These are phyloP conservation scores for Cenococcum geophilum DNA, from an alignment of 495 filamentous ascomycete species.

Conservation along the genomic window DNA sequence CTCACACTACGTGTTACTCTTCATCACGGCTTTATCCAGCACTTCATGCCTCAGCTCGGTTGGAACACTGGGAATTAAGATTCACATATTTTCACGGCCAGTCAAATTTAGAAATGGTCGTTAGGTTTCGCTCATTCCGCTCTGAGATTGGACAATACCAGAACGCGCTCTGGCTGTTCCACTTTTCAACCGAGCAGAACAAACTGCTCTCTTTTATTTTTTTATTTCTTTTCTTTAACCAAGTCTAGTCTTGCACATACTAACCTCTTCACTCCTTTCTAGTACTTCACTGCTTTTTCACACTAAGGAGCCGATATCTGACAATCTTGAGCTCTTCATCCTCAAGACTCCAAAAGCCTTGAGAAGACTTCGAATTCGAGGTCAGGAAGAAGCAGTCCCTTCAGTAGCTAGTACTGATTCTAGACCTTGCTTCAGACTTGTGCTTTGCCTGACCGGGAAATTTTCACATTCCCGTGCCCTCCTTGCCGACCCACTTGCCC, in stretches of 20 bases:
- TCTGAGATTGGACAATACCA: not conserved
- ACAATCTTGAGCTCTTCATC: not conserved
- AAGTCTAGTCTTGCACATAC: not conserved
- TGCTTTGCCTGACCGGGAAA: conserved; percentile 26
- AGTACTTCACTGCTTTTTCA: not conserved
- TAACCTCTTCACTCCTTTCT: not conserved
- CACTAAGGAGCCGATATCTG: not conserved
- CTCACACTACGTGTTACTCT: not conserved
- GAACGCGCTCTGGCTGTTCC: not conserved
- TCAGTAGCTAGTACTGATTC: not conserved
- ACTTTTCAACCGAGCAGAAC: not conserved
- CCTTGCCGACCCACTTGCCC: conserved; percentile 27
- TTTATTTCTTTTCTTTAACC: too few relatives aligned
- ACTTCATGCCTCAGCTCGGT: not conserved
- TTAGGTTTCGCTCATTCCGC: not conserved
- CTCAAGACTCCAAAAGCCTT: not conserved
- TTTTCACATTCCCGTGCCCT: conserved; percentile 26
- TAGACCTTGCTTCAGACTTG: conserved; percentile 22
- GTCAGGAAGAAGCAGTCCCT: not conserved
- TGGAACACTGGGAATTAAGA: not conserved
- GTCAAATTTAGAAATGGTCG: not conserved
- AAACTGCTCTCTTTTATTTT: not conserved
- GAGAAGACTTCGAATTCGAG: not conserved
- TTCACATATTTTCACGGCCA: not conserved
- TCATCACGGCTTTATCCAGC: not conserved